A percentile compares a stretch with the other conserved stretches of the same genome.
phyloP scores from a whole-genome alignment of 164 flowering plant genomes.

The Cinnamomum micranthum region DNA sequence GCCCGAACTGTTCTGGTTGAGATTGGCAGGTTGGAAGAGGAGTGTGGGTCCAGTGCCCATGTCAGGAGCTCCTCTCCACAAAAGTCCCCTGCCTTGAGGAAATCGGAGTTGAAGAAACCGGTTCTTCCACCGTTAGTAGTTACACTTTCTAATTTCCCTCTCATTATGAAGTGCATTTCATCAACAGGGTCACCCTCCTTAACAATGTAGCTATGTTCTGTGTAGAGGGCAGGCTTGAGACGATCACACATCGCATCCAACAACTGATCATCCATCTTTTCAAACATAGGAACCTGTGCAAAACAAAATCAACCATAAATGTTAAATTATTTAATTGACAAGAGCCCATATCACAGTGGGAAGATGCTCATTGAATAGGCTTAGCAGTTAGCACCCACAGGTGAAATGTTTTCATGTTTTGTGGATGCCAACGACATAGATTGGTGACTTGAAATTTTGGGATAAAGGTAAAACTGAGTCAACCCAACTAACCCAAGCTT shows the following conservation, averaged over 20 bases:
- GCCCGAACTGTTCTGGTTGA: slow-evolving; percentile 88
- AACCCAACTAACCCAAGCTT: background rate
- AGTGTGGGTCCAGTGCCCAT: slow-evolving; percentile 89
- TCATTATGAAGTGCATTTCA: slow-evolving; percentile 90
- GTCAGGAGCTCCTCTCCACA: slow-evolving; percentile 98
- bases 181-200: slow-evolving; percentile 98
- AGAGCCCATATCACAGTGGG: too few relatives aligned
- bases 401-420: background rate
- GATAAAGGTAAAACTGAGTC: background rate
- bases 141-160: slow-evolving; percentile 68
- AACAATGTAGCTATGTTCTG: slow-evolving; percentile 68
- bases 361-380: background rate
- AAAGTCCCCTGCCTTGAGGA: slow-evolving; percentile 84
- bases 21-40: slow-evolving; percentile 74
- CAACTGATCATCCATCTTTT: slow-evolving; percentile 87
- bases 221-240: slow-evolving; percentile 80
- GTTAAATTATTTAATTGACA: too few relatives aligned
- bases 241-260: slow-evolving; percentile 93
- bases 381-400: background rate
- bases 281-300: slow-evolving; percentile 61
- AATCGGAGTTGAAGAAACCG: slow-evolving; percentile 81
- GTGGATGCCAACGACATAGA: background rate
- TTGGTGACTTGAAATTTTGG: background rate
- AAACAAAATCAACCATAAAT: background rate
- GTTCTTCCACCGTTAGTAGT: slow-evolving; percentile 95